phyloP scores from a whole-genome alignment of 805 yeast species.

The Myxozyma udenii region DNA sequence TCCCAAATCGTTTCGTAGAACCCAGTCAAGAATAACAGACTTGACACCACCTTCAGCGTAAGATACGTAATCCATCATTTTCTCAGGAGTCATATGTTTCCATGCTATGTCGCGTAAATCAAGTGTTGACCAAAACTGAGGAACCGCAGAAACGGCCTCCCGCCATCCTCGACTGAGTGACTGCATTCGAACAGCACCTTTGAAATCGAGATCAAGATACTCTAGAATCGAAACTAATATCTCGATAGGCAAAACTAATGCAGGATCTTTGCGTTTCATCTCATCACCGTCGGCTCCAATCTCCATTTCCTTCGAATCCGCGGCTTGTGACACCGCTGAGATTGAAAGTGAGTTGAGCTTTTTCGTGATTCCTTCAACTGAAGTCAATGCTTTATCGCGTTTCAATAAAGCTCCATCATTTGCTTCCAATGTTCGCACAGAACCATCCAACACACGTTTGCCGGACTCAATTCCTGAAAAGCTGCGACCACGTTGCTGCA shows the following conservation, averaged over 20 bases:
- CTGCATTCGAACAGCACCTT: conserved; percentile 9
- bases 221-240: conserved; percentile 6
- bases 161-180: conserved; percentile 8
- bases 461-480: conserved; percentile 15
- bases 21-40: conserved; percentile 6
- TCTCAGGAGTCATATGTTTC: background rate
- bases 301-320: background rate
- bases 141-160: conserved; percentile 5
- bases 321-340: background rate
- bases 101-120: conserved; percentile 7
- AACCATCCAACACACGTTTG: conserved; percentile 8
- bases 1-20: conserved; percentile 1
- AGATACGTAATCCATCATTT: conserved; percentile 4
- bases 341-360: conserved; percentile 1
- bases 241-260: conserved; percentile 13
- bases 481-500: conserved; percentile 1
- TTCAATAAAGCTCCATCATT: background rate
- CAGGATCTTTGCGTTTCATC: conserved; percentile 6
- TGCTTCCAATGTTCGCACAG: conserved; percentile 6
- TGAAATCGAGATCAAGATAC: conserved; percentile 10
- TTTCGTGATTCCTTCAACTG: background rate
- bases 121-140: conserved; percentile 5
- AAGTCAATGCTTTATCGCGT: background rate
- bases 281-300: background rate
- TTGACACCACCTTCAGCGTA: conserved; percentile 3